Evolutionary conservation across 441 rosid species (phyloP).

Genomic region (Macaranga tanarius): DNA sequence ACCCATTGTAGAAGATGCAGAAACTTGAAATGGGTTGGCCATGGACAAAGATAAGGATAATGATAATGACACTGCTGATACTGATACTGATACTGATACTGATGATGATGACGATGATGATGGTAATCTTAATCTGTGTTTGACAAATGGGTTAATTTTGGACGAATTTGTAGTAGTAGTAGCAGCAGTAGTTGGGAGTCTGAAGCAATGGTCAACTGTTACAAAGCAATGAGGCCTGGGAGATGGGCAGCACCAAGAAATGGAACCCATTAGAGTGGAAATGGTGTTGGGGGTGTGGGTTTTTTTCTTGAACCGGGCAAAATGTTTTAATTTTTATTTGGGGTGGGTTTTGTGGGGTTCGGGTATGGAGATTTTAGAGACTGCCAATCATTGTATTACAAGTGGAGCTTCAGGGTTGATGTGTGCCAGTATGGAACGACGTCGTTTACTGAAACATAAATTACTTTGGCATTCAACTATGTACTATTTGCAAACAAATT

Average conservation of each 20-base stretch:
- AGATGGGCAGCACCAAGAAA: constrained; percentile 24
- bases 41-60: constrained; percentile 30
- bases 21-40: constrained; percentile 43
- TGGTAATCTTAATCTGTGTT: not conserved
- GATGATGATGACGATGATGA: no score
- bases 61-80: not conserved
- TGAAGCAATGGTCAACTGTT: constrained; percentile 16
- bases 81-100: no score
- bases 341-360: no score
- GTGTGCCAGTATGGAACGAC: no score
- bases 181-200: not conserved
- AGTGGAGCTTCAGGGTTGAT: no score
- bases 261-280: constrained; percentile 33
- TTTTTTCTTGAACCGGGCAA: not conserved
- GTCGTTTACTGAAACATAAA: no score
- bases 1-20: constrained; percentile 52
- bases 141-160: not conserved
- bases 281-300: not conserved
- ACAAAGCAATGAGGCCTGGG: not conserved
- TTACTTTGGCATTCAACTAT: no score
- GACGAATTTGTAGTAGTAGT: constrained; percentile 17
- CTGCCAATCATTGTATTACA: no score
- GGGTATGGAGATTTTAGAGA: not conserved
- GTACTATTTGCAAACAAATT: no score
- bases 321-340: no score